Evolutionary conservation across 768 basidiomycete species (phyloP).

Genomic region (Boletus coccyginus): DNA sequence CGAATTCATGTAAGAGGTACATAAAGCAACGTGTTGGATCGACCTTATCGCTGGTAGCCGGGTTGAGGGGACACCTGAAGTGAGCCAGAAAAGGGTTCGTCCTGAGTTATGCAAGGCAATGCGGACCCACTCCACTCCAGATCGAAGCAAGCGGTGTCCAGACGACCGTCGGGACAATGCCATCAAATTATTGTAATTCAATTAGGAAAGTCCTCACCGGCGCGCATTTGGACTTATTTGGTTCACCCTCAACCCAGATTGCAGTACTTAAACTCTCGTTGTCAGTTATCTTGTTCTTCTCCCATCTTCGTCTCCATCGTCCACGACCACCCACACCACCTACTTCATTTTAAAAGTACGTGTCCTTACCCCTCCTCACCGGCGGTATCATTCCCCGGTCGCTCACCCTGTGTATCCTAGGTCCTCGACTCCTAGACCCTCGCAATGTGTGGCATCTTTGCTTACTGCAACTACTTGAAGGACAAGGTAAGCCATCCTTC

Average conservation of each 20-base stretch:
- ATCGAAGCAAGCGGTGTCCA: slow-evolving; percentile 12
- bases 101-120: slow-evolving; percentile 5
- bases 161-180: slow-evolving; percentile 2
- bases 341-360: slow-evolving; percentile 8
- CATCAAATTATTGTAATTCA: too few relatives aligned
- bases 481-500: slow-evolving; percentile 70
- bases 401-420: slow-evolving; percentile 9
- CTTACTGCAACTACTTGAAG: slow-evolving; percentile 90
- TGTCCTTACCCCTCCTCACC: background rate
- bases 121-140: slow-evolving; percentile 5
- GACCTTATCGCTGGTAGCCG: background rate
- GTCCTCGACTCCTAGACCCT: slow-evolving; percentile 1
- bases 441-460: slow-evolving; percentile 93
- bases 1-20: slow-evolving; percentile 1
- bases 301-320: slow-evolving; percentile 23
- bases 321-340: slow-evolving; percentile 5
- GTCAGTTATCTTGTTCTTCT: slow-evolving; percentile 5
- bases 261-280: slow-evolving; percentile 29
- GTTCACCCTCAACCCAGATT: slow-evolving; percentile 29
- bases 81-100: background rate
- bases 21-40: slow-evolving; percentile 8
- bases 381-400: background rate
- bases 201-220: background rate
- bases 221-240: slow-evolving; percentile 31
- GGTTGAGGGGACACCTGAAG: background rate